Base-by-base conservation (phyloP, 73 alveolate genomes). In the Paramecium biaurelia region DNA sequence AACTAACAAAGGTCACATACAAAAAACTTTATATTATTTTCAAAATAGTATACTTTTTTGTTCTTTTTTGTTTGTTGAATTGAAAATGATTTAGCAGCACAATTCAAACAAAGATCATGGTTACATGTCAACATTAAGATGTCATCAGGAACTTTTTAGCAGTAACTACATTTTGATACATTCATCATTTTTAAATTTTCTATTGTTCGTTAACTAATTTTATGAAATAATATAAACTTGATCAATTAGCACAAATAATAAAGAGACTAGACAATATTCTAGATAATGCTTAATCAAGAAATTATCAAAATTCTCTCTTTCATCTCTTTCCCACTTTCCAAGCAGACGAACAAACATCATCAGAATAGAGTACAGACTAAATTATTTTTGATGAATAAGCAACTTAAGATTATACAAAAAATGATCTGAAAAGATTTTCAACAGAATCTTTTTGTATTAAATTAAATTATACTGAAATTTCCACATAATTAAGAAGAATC, bases 21-120 rank as follows among this genome's bases (percentile, higher is more conserved):
- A 32, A 43, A 38, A n/a, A 2, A 34, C 70, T 70, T 5, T 37
- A 37, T 70, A 35, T 12, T 57, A 53, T 56, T 67, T 72, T 15
- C 38, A n/a, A 72, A 9, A 10, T n/a, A 15, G 10, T 14, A 72
- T 89, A 89, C 94, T 89, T 59, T 89, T 43, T 76, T 70, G 20
- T 42, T 21, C 49, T 38, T 89, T 49, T 37, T 45, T 7, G 47
- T 10, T 21, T 89, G 23, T 30, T 70, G 34, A 89, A 12, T 38
- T 37, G 87, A 84, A 72, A 89, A 89, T 14, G 63, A 38, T 11
- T 32, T 70, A 6, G 94, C 94, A 18, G 94, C 94, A 70, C 94
- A 89, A 26, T 32, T 34, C 15, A 89, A 63, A 34, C 94, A 89
- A 41, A 89, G 56, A 26, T 89, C 94, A 45, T 89, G 94, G 42